These are phyloP conservation scores for Ogataea methanolica DNA, from an alignment of 805 yeast species.

Conservation along the genomic window DNA sequence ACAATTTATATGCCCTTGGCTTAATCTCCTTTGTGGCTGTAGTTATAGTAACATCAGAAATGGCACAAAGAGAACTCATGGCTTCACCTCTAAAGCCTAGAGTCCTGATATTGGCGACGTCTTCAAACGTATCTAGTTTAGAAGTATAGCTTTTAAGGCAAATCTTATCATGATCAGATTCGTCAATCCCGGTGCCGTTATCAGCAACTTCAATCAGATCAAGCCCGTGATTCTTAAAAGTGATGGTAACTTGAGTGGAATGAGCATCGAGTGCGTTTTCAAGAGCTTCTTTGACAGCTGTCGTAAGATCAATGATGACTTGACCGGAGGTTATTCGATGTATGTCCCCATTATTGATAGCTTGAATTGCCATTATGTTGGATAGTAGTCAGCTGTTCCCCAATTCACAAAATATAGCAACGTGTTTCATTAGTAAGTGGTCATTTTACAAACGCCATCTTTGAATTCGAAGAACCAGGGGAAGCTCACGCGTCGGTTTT, in stretches of 20 bases:
- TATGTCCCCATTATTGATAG: conserved; percentile 50
- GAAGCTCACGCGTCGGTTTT: background rate
- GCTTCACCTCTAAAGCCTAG: conserved; percentile 85
- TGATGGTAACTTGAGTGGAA: conserved; percentile 62
- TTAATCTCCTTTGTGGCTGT: conserved; percentile 45
- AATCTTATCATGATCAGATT: conserved; percentile 45
- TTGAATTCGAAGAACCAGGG: background rate
- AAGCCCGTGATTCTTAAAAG: conserved; percentile 66
- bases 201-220: conserved; percentile 66
- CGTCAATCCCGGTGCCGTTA: conserved; percentile 61
- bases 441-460: background rate
- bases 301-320: conserved; percentile 73
- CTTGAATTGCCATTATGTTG: conserved; percentile 25
- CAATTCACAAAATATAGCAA: background rate
- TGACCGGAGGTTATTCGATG: conserved; percentile 88
- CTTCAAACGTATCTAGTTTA: conserved; percentile 53
- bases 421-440: too few species aligned
- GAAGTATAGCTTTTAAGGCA: conserved; percentile 68
- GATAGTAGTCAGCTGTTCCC: too few species aligned
- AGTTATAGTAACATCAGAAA: conserved; percentile 41
- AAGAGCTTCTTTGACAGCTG: conserved; percentile 78
- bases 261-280: conserved; percentile 86
- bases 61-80: conserved; percentile 60
- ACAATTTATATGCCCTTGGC: conserved; percentile 56
- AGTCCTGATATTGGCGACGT: conserved; percentile 44